A percentile compares a stretch with the other conserved stretches of the same genome.
phyloP scores from a whole-genome alignment of 2,329 filamentous ascomycete genomes.

The Colletotrichum falcatum region DNA sequence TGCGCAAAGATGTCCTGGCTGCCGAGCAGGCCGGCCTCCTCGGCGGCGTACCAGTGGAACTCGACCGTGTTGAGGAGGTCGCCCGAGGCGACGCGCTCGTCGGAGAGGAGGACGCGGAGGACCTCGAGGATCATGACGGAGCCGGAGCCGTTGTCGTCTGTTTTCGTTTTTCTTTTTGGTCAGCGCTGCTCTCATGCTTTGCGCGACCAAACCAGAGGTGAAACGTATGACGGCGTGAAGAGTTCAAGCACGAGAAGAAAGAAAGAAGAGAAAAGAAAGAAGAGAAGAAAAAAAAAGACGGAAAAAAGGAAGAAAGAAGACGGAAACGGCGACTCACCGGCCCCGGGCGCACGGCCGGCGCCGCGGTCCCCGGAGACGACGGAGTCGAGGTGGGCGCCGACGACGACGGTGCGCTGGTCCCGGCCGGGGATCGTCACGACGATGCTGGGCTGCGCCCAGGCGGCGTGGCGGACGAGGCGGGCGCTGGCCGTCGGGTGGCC shows the following conservation, averaged over 20 bases:
- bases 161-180: neutral
- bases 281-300: too few species aligned
- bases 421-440: slow-evolving; percentile 85
- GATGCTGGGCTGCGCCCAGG: slow-evolving; percentile 81
- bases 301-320: neutral
- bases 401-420: slow-evolving; percentile 75
- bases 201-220: neutral
- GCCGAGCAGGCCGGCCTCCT: slow-evolving; percentile 83
- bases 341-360: slow-evolving; percentile 78
- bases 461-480: slow-evolving; percentile 71
- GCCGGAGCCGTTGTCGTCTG: slow-evolving; percentile 80
- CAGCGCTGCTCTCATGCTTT: too few species aligned
- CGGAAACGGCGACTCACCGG: slow-evolving; percentile 42
- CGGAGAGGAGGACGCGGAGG: slow-evolving; percentile 76
- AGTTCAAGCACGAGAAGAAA: too few species aligned
- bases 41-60: slow-evolving; percentile 89
- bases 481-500: slow-evolving; percentile 72
- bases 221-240: too few species aligned
- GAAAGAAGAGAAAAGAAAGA: too few species aligned
- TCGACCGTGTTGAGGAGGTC: slow-evolving; percentile 79
- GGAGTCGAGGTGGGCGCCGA: slow-evolving; percentile 84
- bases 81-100: slow-evolving; percentile 71
- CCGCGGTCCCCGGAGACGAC: slow-evolving; percentile 81
- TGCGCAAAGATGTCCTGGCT: slow-evolving; percentile 66
- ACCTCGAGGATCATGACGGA: slow-evolving; percentile 86